Base-by-base conservation (phyloP, 345 rosid genomes). In the Moricandia moricandioides region DNA sequence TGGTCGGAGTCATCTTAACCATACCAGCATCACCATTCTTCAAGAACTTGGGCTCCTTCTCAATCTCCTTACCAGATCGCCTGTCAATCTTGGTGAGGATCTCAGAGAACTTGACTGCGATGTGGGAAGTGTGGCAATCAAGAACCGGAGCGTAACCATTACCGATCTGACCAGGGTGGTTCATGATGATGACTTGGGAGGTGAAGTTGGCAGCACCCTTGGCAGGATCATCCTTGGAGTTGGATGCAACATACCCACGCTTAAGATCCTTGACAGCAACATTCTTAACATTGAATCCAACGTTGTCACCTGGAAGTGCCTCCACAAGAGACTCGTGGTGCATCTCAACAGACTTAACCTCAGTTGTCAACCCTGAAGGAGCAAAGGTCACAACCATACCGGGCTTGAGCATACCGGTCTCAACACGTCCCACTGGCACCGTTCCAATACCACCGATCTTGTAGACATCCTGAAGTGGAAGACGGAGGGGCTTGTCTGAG, bases 1-100 rank as follows among this genome's bases (percentile, higher is more conserved):
- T 91, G 73, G 89, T 85, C 3, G 96, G 96, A 76, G 83, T 73
- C 89, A 86, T 84, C 87, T 86, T 86, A 17, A 86, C 86, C 72
- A 84, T 62, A 16, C 87, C 86, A 0, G 92, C 89, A 60, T 88
- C 89, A 12, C 92, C 91, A 3, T 88, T 88, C 86, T 90, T 90
- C 86, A 90, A 58, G 79, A 90, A 88, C 75, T 89, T 89, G 1
- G 65, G 65, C 26, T 60, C 65, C 65, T 60, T 60, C 65, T 60
- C 65, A 6, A 60, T 33, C 65, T 60, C 65, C 7, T 60, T 60
- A 31, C 65, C 65, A 8, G 65, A 60, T n/a, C 65, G 65, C n/a
- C 65, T 60, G 65, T 60, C 65, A 4, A 60, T 60, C 65, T 60
- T 60, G 65, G 65, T 60, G 7, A 60, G 6, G 43, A 60, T 60